Base-by-base conservation (phyloP, 257 asterid genomes). In the Petunia secreta region DNA sequence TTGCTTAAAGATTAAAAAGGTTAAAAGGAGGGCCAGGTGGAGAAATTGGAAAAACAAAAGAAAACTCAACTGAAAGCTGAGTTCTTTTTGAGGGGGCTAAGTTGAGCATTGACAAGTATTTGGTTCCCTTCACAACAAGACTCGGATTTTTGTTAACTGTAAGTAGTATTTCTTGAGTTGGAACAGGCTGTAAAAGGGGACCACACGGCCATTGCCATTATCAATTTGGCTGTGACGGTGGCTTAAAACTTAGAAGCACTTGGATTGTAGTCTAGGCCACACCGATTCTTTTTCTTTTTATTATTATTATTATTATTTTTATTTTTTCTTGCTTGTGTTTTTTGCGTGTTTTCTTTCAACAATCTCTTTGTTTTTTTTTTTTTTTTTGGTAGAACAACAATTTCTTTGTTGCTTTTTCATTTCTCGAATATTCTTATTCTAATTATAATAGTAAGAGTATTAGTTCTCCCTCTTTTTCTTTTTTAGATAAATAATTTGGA, bases 161-260 rank as follows among this genome's bases (percentile, higher is more conserved):
- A 13, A 16, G 36, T 43, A 38, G 69, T 36, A 37, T 37, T 55
- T 4, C 5, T 10, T 1, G 13, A 36, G 80, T 80, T 58, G 36
- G 80, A 75, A 81, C 89, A 86, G 85, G 82, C 89, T 86, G 87
- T 83, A n/a, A 79, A 7, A n/a, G 25, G 85, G 89, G 77, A 44
- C 87, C 87, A 83, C 87, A 41, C 67, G 83, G 16, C 82, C 1
- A 60, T 38, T 77, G 59, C 6, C 39, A 44, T 52, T 48, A 44
- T 64, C 75, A 78, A 34, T 6, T 37, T 48, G 13, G 16, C 34
- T 38, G 44, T 66, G 87, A 63, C 83, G 86, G 86, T 85, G 86
- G 88, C 75, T 78, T 81, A 39, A 34, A 53, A 80, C 75, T 78
- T 81, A 39, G 40, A 53, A 80, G 83, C 84, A 11, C 7, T 59